Base-by-base conservation (phyloP, 352 stramenopile genomes). In the Pythium guiyangense region DNA sequence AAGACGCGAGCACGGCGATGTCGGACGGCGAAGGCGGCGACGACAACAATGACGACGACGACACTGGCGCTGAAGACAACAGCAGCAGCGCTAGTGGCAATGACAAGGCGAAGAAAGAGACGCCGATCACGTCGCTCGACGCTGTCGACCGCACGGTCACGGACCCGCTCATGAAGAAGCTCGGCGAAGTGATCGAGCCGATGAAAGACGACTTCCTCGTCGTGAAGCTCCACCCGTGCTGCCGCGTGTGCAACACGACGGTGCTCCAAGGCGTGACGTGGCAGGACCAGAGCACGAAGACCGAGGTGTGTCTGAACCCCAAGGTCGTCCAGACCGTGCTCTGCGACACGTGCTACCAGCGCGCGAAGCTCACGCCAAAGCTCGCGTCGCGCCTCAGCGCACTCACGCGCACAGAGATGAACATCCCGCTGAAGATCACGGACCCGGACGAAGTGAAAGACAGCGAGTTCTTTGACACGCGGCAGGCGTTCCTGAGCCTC, bases 401-500 rank as follows among this genome's bases (percentile, higher is more conserved):
- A 11, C 63, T 95, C 18, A 74, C 71, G 29, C 69, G 80, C 40
- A 74, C 86, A 31, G 71, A 64, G 6, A 77, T 92, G 29, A 76
- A 68, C 39, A 73, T 83, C 42, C 83, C 81, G 9, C 62, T 80
- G n/a, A 88, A 89, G 51, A 92, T 82, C 56, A 79, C 74, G 5
- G 82, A 94, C 49, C 83, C 80, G 5, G 81, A 94, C 62, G 81
- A 92, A 50, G 59, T 88, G n/a, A 87, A 92, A 54, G 84, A 96
- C 56, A 92, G 79, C 64, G 86, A 97, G 72, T 93, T 96, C 63
- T 94, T 97, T 37, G 97, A 99, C 69, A 99, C 97, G 54, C 90
- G 97, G 39, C 96, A 99, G 71, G 92, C 94, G 1, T 99, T 99
- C 69, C 81, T 99, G 59, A 98, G 97, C 67, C 67, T 99, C 17